These are phyloP conservation scores for Thecaphora thlaspeos DNA, from an alignment of 1,284 basidiomycete genomes.

Conservation along the genomic window DNA sequence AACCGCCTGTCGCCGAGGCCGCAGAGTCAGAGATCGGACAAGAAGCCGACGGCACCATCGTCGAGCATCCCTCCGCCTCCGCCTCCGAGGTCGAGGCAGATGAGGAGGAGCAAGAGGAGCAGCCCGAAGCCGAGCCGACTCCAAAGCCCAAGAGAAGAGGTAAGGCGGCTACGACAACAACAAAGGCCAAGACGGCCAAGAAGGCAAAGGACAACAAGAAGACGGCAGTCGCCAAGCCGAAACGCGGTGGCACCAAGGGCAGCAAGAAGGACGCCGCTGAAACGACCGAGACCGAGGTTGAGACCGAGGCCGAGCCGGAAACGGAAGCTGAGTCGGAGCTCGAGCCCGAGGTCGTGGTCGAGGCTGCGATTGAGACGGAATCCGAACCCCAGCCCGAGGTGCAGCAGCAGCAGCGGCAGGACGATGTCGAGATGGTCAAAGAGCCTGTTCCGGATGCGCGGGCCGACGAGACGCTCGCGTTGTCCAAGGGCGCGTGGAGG, in stretches of 20 bases:
- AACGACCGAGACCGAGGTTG: neutral
- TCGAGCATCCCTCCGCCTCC: too few relatives aligned
- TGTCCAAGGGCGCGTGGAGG: too few relatives aligned
- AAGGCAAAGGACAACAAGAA: neutral
- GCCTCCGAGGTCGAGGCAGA: too few relatives aligned
- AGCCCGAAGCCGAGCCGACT: neutral
- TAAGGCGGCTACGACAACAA: neutral
- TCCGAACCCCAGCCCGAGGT: too few relatives aligned
- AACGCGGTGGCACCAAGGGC: slow-evolving; percentile 11
- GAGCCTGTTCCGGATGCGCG: too few relatives aligned
- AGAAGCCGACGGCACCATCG: too few relatives aligned
- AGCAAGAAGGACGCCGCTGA: neutral
- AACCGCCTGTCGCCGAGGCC: neutral
- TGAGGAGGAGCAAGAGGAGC: too few relatives aligned
- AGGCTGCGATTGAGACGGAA: too few relatives aligned
- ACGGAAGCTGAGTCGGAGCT: neutral
- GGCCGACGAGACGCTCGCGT: too few relatives aligned
- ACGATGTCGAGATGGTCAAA: too few relatives aligned
- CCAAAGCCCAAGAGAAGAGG: slow-evolving; percentile 7
- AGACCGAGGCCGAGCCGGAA: slow-evolving; percentile 4
- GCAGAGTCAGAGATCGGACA: too few relatives aligned
- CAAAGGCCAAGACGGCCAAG: slow-evolving; percentile 5
- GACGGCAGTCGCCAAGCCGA: neutral
- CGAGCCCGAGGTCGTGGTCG: neutral
- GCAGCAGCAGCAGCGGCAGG: neutral